Base-by-base conservation (phyloP, 2,329 filamentous ascomycete species). In the Colletotrichum cordylinicola region DNA sequence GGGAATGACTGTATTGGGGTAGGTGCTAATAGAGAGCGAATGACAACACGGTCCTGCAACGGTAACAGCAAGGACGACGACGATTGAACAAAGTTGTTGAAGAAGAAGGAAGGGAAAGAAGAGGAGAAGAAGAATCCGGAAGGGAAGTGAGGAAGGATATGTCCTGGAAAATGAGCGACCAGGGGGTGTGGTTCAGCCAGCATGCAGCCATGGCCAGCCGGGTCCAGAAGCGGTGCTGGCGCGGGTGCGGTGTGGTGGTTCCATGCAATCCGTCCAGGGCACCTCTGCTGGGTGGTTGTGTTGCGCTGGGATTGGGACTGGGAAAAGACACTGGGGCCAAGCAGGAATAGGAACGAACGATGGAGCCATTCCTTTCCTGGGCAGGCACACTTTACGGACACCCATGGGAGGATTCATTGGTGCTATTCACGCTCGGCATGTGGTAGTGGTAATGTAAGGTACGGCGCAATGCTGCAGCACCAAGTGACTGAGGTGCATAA, bases 61-160 rank as follows among this genome's bases (percentile, higher is more conserved):
- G 81, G 43, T 79, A 79, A 62, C 80, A 81, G 79, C 78, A 77
- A 81, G 77, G 79, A 80, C 80, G 78, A 82, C 83, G 81, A 83
- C 81, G 82, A 84, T 82, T 81, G 78, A 77, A 79, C 70, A 75
- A 71, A 75, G 71, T 76, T 76, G 74, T 76, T 76, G 66, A 80
- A 79, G 79, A 78, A 78, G 79, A 81, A 82, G 78, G 77, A 78
- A 80, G 78, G 74, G 60, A 52, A 65, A 69, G 74, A 66, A 56
- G 74, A 67, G 74, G 55, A 72, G 74, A 67, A 70, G 76, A 73
- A 66, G 62, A 35, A 72, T 61, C 62, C 21, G 43, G 52, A 62
- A 77, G 56, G 75, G 61, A 67, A 70, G 69, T 35, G 69, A 71
- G 75, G 56, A 75, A 55, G 74, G 74, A 76, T 74, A 76, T 76